phyloP scores from a whole-genome alignment of 371 early-diverging fungal species.

The Pancytospora philotis region DNA sequence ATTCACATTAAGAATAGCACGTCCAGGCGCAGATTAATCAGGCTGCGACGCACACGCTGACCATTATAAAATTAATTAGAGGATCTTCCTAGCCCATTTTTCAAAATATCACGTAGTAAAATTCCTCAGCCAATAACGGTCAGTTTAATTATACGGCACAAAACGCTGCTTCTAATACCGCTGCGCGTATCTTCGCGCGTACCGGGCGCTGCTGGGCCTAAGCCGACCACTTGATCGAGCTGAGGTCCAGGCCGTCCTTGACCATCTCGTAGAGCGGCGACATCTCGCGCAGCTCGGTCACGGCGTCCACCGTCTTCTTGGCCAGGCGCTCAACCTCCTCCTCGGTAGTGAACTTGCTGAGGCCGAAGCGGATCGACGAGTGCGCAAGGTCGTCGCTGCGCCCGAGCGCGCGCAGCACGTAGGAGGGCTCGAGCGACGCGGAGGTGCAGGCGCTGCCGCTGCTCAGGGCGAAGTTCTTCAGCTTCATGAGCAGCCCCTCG shows the following conservation, averaged over 20 bases:
- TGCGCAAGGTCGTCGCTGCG: conserved; percentile 95
- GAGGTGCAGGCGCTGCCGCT: conserved; percentile 96
- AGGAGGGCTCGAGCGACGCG: conserved; percentile 91
- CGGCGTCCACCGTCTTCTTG: conserved; percentile 72
- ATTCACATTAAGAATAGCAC: too few relatives aligned
- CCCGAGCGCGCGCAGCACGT: conserved; percentile 90
- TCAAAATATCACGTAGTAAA: too few relatives aligned
- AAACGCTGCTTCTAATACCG: too few relatives aligned
- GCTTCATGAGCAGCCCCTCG: conserved; percentile 91
- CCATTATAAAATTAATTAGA: too few relatives aligned
- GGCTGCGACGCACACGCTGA: too few relatives aligned
- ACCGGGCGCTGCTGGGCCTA: too few relatives aligned
- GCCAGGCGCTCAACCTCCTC: conserved; percentile 82
- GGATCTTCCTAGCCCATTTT: too few relatives aligned
- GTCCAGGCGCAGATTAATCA: too few relatives aligned
- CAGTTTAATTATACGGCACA: too few relatives aligned
- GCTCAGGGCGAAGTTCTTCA: conserved; percentile 88
- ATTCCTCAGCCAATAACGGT: too few relatives aligned
- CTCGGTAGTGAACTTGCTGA: conserved; percentile 91
- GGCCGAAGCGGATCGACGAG: conserved; percentile 88
- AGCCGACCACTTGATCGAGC: conserved; percentile 40
- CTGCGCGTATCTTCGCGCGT: too few relatives aligned
- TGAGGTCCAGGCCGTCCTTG: conserved; percentile 58
- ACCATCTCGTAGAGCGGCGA: conserved; percentile 95
- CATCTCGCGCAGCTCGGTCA: conserved; percentile 82